Conservation (phyloP, 148 eudicot species). For the Fagopyrum esculentum region DNA sequence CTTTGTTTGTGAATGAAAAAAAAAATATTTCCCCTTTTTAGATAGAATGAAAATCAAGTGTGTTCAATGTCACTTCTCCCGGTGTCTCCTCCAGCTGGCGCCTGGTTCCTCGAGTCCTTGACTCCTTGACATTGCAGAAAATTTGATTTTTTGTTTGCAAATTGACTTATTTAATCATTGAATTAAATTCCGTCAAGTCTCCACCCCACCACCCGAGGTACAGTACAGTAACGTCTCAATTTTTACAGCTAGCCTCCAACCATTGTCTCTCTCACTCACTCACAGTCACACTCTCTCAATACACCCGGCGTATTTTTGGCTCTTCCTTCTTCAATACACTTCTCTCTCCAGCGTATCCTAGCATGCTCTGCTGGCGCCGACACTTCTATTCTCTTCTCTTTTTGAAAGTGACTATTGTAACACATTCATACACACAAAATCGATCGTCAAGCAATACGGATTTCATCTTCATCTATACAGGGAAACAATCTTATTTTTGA, state of each 20-base stretch:
- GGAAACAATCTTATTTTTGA: not conserved
- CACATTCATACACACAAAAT: not conserved
- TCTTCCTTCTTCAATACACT: not conserved
- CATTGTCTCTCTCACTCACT: not conserved
- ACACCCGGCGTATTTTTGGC: constrained; percentile 1
- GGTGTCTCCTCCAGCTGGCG: not conserved
- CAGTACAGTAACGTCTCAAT: not conserved
- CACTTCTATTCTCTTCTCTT: not conserved
- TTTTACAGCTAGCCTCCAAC: not conserved
- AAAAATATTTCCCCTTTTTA: too few relatives aligned
- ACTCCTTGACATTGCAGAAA: too few relatives aligned
- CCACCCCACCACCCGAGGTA: not conserved
- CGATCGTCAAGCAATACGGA: not conserved
- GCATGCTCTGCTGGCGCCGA: not conserved
- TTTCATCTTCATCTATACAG: not conserved
- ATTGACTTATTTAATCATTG: not conserved
- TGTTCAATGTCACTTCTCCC: not conserved
- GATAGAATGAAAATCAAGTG: too few relatives aligned
- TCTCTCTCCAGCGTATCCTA: not conserved
- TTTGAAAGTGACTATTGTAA: not conserved
- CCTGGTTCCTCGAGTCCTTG: not conserved
- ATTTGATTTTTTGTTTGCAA: not conserved
- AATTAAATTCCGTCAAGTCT: not conserved
- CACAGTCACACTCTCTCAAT: not conserved
- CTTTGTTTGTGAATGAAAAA: too few relatives aligned